phyloP scores from a whole-genome alignment of 331 rosid genomes.

The Spiraea crenata region DNA sequence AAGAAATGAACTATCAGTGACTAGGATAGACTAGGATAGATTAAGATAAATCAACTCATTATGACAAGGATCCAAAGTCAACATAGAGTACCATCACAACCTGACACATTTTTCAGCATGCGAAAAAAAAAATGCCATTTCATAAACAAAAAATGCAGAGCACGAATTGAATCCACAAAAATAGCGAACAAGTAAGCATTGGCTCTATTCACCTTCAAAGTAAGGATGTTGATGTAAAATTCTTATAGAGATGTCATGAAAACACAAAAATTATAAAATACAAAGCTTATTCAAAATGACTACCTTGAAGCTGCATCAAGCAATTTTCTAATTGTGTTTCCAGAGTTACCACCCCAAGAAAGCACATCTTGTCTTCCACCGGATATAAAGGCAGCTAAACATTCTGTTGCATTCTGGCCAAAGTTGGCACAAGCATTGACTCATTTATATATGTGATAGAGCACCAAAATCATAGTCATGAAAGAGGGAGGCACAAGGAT shows the following conservation, averaged over 20 bases:
- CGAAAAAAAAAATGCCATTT: not conserved
- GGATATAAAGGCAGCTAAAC: constrained; percentile 78
- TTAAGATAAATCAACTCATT: constrained; percentile 5
- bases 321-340: constrained; percentile 67
- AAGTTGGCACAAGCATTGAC: constrained; percentile 24
- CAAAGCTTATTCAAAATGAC: constrained; percentile 8
- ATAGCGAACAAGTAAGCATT: not conserved
- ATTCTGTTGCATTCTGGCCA: constrained; percentile 91
- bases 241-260: not conserved
- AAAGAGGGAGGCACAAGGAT: not conserved
- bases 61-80: not conserved
- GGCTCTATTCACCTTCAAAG: not conserved
- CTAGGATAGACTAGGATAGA: not conserved
- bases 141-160: not conserved
- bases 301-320: constrained; percentile 92
- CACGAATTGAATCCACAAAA: not conserved
- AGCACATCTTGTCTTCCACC: constrained; percentile 76
- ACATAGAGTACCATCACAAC: constrained; percentile 3
- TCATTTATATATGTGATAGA: constrained; percentile 9
- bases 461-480: not conserved
- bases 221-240: not conserved
- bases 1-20: constrained; percentile 21
- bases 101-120: not conserved
- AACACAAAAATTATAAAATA: not conserved
- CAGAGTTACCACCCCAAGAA: constrained; percentile 76